phyloP scores from a whole-genome alignment of 805 yeast genomes.

The Cyberlindnera euphorbiae region DNA sequence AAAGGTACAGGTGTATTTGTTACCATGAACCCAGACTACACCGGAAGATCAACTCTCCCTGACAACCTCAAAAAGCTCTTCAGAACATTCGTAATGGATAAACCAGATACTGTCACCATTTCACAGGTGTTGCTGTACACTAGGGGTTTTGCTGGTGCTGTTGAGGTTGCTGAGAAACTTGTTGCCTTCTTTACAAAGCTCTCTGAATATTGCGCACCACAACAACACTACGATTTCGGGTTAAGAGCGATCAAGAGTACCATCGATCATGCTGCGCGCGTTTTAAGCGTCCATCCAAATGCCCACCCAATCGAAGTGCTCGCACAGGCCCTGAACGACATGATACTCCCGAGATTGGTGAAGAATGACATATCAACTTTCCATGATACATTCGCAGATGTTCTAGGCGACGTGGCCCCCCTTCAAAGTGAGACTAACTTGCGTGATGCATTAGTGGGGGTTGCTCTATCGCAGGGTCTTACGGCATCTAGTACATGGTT shows the following conservation, averaged over 20 bases:
- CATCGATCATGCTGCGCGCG: slow-evolving; percentile 57
- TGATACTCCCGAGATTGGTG: slow-evolving; percentile 64
- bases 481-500: slow-evolving; percentile 39
- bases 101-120: slow-evolving; percentile 66
- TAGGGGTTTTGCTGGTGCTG: slow-evolving; percentile 58
- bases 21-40: slow-evolving; percentile 87
- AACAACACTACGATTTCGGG: slow-evolving; percentile 87
- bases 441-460: slow-evolving; percentile 20
- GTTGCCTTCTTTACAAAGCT: slow-evolving; percentile 53
- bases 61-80: slow-evolving; percentile 80
- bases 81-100: slow-evolving; percentile 65
- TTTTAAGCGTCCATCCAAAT: no score
- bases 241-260: slow-evolving; percentile 73
- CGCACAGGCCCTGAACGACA: slow-evolving; percentile 52
- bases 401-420: slow-evolving; percentile 38
- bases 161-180: slow-evolving; percentile 38
- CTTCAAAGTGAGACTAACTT: slow-evolving; percentile 31
- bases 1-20: slow-evolving; percentile 69
- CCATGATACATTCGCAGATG: not conserved
- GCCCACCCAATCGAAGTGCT: no score
- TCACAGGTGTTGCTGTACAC: slow-evolving; percentile 68
- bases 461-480: slow-evolving; percentile 32
- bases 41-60: slow-evolving; percentile 78
- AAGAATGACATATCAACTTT: slow-evolving; percentile 43
- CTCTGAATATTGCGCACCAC: slow-evolving; percentile 39